Evolutionary conservation across 306 rosid genomes (phyloP).

Genomic region (Pueraria montana): DNA sequence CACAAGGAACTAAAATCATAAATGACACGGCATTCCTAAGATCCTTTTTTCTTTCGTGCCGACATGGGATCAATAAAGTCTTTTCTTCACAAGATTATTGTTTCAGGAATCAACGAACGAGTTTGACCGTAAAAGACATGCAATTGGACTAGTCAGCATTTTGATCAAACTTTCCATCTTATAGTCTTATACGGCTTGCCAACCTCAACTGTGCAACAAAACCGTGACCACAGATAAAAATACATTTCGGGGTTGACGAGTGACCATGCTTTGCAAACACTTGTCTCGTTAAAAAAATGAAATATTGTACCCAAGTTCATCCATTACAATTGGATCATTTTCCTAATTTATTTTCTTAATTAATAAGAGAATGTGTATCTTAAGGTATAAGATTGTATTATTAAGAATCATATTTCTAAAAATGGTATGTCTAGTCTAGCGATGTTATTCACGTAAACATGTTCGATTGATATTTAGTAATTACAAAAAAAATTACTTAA

Average conservation of each 20-base stretch:
- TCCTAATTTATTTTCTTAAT: neutral
- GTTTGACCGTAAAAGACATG: neutral
- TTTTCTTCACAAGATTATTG: neutral
- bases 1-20: neutral
- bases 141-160: constrained; percentile 31
- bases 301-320: no score
- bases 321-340: neutral
- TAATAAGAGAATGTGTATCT: neutral
- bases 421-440: no score
- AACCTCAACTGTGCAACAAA: neutral
- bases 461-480: no score
- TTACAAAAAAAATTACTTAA: no score
- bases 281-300: neutral
- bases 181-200: neutral
- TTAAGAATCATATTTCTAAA: no score
- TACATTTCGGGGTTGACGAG: neutral
- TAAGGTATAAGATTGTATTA: no score
- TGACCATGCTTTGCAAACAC: neutral
- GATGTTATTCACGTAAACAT: no score
- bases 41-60: neutral
- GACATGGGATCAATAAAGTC: neutral
- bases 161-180: constrained; percentile 3
- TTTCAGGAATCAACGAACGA: neutral
- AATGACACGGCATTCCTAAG: neutral
- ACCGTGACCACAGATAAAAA: neutral